phyloP scores from a whole-genome alignment of 192 early-diverging fungal genomes.

The Podila horticola region DNA sequence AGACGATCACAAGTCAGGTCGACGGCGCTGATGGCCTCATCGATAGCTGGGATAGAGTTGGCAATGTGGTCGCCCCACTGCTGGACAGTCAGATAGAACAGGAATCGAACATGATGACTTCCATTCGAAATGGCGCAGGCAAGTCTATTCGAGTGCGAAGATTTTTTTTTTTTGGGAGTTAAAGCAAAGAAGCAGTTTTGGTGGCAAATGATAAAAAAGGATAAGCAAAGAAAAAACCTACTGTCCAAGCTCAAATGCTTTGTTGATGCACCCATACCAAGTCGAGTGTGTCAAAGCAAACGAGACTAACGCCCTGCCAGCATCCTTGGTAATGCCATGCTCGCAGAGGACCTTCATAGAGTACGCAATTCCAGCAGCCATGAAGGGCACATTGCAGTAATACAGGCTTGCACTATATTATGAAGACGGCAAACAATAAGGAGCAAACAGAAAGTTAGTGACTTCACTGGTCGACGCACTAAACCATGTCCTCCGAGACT shows the following conservation, averaged over 20 bases:
- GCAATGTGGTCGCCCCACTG: slow-evolving; percentile 49
- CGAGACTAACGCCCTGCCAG: slow-evolving; percentile 35
- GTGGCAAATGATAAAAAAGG: not conserved
- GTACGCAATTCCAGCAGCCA: slow-evolving; percentile 23
- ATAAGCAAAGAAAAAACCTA: not conserved
- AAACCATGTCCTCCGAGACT: too few relatives aligned
- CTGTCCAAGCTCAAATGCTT: slow-evolving; percentile 44
- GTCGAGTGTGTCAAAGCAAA: slow-evolving; percentile 46
- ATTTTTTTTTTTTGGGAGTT: too few relatives aligned
- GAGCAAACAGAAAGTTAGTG: not conserved
- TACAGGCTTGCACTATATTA: slow-evolving; percentile 34
- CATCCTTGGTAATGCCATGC: slow-evolving; percentile 39
- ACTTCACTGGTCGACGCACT: too few relatives aligned
- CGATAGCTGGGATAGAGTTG: slow-evolving; percentile 27
- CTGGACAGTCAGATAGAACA: slow-evolving; percentile 41
- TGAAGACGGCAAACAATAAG: too few relatives aligned
- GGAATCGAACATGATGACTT: slow-evolving; percentile 38
- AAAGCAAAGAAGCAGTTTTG: not conserved
- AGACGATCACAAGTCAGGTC: slow-evolving; percentile 49
- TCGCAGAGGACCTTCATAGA: slow-evolving; percentile 32
- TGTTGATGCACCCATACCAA: slow-evolving; percentile 31
- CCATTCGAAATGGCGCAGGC: slow-evolving; percentile 30
- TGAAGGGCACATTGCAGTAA: slow-evolving; percentile 42
- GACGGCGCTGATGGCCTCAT: slow-evolving; percentile 41
- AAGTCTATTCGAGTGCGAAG: not conserved